phyloP scores from a whole-genome alignment of 306 rosid species.

The Sindora glabra region DNA sequence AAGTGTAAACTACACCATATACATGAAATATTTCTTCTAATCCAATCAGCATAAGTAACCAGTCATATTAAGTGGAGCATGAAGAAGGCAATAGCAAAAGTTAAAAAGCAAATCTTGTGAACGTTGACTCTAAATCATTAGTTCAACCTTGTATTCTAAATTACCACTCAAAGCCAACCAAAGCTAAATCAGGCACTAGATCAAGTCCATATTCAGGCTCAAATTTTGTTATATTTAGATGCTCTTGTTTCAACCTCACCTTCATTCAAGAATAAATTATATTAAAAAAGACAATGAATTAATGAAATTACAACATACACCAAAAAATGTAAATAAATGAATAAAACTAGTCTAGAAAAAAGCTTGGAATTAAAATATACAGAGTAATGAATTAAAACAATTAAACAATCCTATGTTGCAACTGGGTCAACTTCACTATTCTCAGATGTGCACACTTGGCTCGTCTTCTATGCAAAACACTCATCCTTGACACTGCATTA shows the following conservation, averaged over 20 bases:
- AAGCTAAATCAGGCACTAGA: constrained; percentile 84
- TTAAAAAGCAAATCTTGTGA: too few relatives aligned
- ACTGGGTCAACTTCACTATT: constrained; percentile 93
- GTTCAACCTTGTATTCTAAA: constrained; percentile 75
- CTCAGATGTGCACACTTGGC: too few relatives aligned
- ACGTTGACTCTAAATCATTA: too few relatives aligned
- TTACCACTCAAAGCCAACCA: constrained; percentile 87
- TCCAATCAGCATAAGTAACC: too few relatives aligned
- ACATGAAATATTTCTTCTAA: too few relatives aligned
- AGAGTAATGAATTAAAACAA: neutral
- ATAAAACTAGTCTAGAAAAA: constrained; percentile 3
- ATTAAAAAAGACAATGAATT: too few relatives aligned
- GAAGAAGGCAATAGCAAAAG: too few relatives aligned
- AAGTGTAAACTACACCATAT: too few relatives aligned
- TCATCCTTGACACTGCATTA: too few relatives aligned
- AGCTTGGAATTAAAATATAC: neutral
- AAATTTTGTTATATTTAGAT: constrained; percentile 73
- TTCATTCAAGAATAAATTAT: constrained; percentile 29
- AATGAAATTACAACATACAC: too few relatives aligned
- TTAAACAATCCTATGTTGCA: constrained; percentile 75
- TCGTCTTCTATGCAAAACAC: too few relatives aligned
- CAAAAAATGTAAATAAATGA: neutral
- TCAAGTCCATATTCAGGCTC: constrained; percentile 92
- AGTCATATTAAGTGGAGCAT: too few relatives aligned
- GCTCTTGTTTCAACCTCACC: constrained; percentile 85